phyloP scores from a whole-genome alignment of 805 yeast genomes.

The Saccharomycopsis guyanensis region DNA sequence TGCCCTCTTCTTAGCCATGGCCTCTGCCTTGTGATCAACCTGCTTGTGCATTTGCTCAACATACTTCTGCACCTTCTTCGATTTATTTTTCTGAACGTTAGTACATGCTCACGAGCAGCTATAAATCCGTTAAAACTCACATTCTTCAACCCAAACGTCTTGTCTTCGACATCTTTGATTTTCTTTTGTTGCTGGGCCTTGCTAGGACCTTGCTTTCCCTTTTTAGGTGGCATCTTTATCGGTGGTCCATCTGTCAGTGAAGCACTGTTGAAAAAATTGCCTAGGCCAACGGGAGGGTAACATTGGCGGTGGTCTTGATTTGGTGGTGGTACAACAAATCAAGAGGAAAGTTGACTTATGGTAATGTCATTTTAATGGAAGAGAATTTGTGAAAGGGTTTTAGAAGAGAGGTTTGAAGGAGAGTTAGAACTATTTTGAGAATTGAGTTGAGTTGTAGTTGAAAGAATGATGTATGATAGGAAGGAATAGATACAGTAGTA shows the following conservation, averaged over 20 bases:
- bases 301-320: too few species aligned
- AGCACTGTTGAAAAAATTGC: neutral
- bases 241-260: neutral
- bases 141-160: slow-evolving; percentile 92
- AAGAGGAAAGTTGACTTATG: too few species aligned
- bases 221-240: slow-evolving; percentile 70
- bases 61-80: slow-evolving; percentile 76
- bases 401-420: too few species aligned
- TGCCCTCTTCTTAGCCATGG: slow-evolving; percentile 55
- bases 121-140: slow-evolving; percentile 3
- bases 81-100: slow-evolving; percentile 61
- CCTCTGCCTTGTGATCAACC: slow-evolving; percentile 42
- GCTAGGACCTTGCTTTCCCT: slow-evolving; percentile 47
- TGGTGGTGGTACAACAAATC: too few species aligned
- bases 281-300: neutral
- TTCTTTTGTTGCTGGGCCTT: slow-evolving; percentile 53
- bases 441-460: too few species aligned
- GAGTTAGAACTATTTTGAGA: too few species aligned
- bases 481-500: too few species aligned
- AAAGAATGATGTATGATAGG: too few species aligned
- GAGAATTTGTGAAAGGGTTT: too few species aligned
- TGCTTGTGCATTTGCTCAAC: slow-evolving; percentile 64
- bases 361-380: too few species aligned
- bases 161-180: slow-evolving; percentile 63
- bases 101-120: too few species aligned